Base-by-base conservation (phyloP, 2,329 filamentous ascomycete species). In the Colletotrichum graminicola region DNA sequence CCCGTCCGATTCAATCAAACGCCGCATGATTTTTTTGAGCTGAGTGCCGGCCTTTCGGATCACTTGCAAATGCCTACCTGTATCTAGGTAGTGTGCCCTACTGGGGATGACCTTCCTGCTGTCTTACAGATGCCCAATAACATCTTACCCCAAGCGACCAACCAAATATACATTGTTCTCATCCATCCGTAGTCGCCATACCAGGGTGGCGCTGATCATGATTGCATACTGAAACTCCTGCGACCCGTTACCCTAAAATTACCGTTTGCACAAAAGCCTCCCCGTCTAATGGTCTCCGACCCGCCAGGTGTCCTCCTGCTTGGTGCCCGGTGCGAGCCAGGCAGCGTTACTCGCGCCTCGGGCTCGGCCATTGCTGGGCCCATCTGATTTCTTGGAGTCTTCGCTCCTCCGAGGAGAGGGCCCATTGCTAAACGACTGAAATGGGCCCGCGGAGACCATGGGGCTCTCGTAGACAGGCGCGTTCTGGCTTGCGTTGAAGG, bases 261-360 rank as follows among this genome's bases (percentile, higher is more conserved):
- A 66, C n/a, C 64, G 67, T 34, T n/a, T 36, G 61, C 36, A 76
- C 43, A 77, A 70, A 16, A 76, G 76, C 76, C 76, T 10, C 75
- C 76, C 76, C 10, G 76, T 76, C 26, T 74, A 66, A 21, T 78
- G 77, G 67, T 85, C 83, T 14, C 82, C 79, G 5, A 77, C 71
- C 23, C 82, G 80, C 95, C 94, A 97, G 2, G 93, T 97, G 62
- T 94, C 92, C 79, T 97, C 93, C 79, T 95, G 93, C 78, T 90
- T 94, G 1, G 94, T 97, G 10, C 94, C 93, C 0, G 92, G 91
- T 23, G 92, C 88, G 70, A 97, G 82, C 90, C 93, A 95, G n/a
- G 82, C 81, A 36, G 84, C 83, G 74, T 86, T 86, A 76, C 84
- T 86, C 57, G 75, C 76, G 21, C 83, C 84, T 57, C 86, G 84